These are phyloP conservation scores for Aspergillus aculeatus DNA, from an alignment of 2,329 filamentous ascomycete species.

Conservation along the genomic window DNA sequence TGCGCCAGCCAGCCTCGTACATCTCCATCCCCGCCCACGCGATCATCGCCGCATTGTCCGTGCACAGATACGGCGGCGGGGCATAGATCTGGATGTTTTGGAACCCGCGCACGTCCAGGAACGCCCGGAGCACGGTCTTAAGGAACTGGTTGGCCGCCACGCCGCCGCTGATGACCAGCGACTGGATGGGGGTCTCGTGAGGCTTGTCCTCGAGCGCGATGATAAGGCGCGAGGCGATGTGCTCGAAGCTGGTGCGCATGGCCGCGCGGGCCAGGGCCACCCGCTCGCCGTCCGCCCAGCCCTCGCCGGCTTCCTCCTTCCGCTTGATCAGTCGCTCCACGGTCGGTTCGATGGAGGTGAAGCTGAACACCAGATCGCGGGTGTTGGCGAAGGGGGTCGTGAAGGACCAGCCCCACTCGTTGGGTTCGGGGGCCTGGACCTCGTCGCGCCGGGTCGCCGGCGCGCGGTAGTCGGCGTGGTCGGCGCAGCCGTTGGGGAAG, in stretches of 20 bases:
- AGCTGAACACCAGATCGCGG: slow-evolving; percentile 66
- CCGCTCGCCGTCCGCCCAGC: slow-evolving; percentile 60
- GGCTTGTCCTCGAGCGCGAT: slow-evolving; percentile 57
- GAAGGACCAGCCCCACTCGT: slow-evolving; percentile 66
- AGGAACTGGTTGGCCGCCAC: slow-evolving; percentile 85
- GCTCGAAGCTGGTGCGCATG: slow-evolving; percentile 83
- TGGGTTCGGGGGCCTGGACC: slow-evolving; percentile 46
- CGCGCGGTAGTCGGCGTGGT: slow-evolving; percentile 55
- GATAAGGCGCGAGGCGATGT: slow-evolving; percentile 72
- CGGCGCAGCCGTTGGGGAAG: slow-evolving; percentile 54
- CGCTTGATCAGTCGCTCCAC: slow-evolving; percentile 58
- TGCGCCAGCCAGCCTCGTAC: slow-evolving; percentile 74
- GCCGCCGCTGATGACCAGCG: slow-evolving; percentile 82
- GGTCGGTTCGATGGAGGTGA: slow-evolving; percentile 67
- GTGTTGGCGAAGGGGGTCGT: slow-evolving; percentile 64
- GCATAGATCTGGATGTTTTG: slow-evolving; percentile 62
- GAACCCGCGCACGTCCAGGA: slow-evolving; percentile 67
- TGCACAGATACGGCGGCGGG: slow-evolving; percentile 77
- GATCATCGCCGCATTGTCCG: slow-evolving; percentile 97
- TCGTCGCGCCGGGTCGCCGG: slow-evolving; percentile 61
- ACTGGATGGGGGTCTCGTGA: slow-evolving; percentile 43
- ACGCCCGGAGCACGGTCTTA: slow-evolving; percentile 61
- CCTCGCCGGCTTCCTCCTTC: slow-evolving; percentile 28
- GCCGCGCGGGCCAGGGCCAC: slow-evolving; percentile 67
- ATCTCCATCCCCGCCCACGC: slow-evolving; percentile 93